These are phyloP conservation scores for Phytophthora tentaculata DNA, from an alignment of 352 stramenopile species.

Conservation along the genomic window DNA sequence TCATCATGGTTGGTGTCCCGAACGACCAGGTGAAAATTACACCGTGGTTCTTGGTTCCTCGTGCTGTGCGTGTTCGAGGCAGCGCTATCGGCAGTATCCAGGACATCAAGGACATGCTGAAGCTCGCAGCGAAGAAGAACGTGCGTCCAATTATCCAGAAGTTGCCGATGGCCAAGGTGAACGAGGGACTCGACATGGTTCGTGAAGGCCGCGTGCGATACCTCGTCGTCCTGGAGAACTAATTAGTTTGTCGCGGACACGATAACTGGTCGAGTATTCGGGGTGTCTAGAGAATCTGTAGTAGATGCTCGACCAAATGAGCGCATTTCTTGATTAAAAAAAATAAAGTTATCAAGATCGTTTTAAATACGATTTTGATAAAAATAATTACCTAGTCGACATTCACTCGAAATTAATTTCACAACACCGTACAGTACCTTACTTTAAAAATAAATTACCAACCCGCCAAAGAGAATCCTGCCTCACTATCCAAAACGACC, in stretches of 20 bases:
- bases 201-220: conserved; percentile 17
- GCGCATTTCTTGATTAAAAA: no score
- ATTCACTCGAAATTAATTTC: background rate
- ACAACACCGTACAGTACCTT: no score
- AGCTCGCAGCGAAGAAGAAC: conserved; percentile 70
- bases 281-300: no score
- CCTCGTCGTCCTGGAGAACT: conserved; percentile 32
- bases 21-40: conserved; percentile 54
- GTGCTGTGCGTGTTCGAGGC: conserved; percentile 13
- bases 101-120: conserved; percentile 59
- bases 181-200: conserved; percentile 15
- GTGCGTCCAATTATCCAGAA: conserved; percentile 57
- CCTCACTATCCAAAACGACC: conserved; percentile 21
- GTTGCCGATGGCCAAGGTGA: conserved; percentile 43
- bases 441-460: conserved; percentile 5
- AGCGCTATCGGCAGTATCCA: conserved; percentile 20
- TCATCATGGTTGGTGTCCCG: conserved; percentile 40
- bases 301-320: no score
- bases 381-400: no score
- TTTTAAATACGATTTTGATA: no score
- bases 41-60: conserved; percentile 25
- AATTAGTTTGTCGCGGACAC: no score
- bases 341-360: no score
- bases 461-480: background rate
- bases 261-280: no score